Base-by-base conservation (phyloP, 225 moss, liverwort and hornwort species). In the Bryoerythrophyllum caledonicum region DNA sequence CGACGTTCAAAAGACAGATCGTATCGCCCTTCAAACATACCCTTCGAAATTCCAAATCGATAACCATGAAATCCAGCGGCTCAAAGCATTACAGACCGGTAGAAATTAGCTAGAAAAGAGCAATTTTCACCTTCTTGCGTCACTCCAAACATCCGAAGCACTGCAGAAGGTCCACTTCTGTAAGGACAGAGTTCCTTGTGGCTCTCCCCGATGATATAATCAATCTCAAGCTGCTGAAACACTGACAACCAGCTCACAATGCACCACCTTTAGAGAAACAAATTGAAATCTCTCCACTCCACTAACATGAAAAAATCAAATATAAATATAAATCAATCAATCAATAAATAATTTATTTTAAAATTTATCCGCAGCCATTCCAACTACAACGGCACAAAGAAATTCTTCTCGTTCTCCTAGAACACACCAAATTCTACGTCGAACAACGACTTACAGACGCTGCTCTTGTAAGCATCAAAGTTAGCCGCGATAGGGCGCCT, bases 141-240 rank as follows among this genome's bases (percentile, higher is more conserved):
- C 60, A 99, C 99, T 70, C 99, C 99, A 83, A 99, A 99, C 79
- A 99, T 90, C 78, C 99, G 91, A 69, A 99, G 76, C 26, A 99
- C 89, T 20, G 99, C 99, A 70, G 89, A 82, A 32, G 99, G 95
- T 60, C 93, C 99, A 53, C 56, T 85, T 73, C 79, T 78, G 20
- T 80, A 78, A 46, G 93, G 87, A 13, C 91, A 83, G 65, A 88
- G 70, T 21, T 82, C 86, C 68, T 79, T 90, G 82, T 88, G 88
- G 68, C 88, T 90, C 67, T 91, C 91, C 54, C 88, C 89, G 8
- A 99, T 78, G 38, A 99, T 80, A 59, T 99, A 99, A 72, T 99
- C 99, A 62, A 95, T 99, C 74, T 99, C 99, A 67, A 99, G 86
- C 82, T 99, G 99, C 75, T 99, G 99, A 71, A 99, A 99, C 76